Base-by-base conservation (phyloP, 352 stramenopile species). In the Blastocystis sp. region DNA sequence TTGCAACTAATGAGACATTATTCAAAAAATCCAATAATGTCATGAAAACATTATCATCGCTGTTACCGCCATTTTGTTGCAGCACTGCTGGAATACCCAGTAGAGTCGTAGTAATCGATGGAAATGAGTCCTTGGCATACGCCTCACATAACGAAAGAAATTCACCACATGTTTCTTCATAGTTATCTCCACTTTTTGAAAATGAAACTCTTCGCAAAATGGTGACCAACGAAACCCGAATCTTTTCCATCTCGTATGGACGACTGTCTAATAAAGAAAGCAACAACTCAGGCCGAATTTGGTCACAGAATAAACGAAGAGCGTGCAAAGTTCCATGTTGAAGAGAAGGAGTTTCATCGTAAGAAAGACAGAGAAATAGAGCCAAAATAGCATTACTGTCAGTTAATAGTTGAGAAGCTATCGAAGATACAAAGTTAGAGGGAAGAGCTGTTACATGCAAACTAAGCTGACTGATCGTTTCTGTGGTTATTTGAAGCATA, bases 231-330 rank as follows among this genome's bases (percentile, higher is more conserved):
- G 73, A 50, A 26, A 18, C 24, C 20, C 53, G 53, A 2, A 81
- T 81, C 26, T 45, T 53, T 20, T 13, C 16, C 2, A 53, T 20
- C 53, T 85, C 73, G 9, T 18, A 18, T 18, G 73, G 73, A 45
- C 53, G 68, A 20, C 5, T 50, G n/a, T 85, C 73, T 24, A 85
- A 68, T 20, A 85, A 16, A 13, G 73, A 64, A 39, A 85, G 18
- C 30, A 85, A 47, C 13, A 85, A 37, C 16, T 43, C 47, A 4
- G 45, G 39, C 11, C 68, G 43, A 6, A 85, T 3, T 37, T 85
- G 73, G 50, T 85, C 73, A 9, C 13, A n/a, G 2, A 85, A 45
- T 30, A 50, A 34, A 13, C 73, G 73, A 8, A 85, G 56, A 8
- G 63, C 24, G 0, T 30, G 50, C 24, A 68, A 20, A 9, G 73